Evolutionary conservation across 352 stramenopile genomes (phyloP).

Genomic region (Peronospora farinosa): DNA sequence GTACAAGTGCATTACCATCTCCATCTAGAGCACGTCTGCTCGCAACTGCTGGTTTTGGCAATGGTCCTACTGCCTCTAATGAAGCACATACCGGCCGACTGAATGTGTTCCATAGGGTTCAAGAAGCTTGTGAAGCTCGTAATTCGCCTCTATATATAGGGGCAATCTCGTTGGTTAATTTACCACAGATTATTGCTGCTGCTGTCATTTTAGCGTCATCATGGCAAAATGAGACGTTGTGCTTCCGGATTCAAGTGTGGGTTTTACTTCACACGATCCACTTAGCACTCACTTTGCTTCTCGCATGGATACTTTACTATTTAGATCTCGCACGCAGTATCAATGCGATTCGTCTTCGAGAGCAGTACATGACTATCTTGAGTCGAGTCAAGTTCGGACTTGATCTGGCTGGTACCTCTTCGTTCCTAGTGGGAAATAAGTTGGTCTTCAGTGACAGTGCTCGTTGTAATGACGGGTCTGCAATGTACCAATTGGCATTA

Average conservation of each 20-base stretch:
- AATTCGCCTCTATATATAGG: slow-evolving; percentile 78
- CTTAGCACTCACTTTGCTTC: slow-evolving; percentile 51
- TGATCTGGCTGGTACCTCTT: slow-evolving; percentile 71
- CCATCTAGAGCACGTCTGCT: slow-evolving; percentile 27
- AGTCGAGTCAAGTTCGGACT: slow-evolving; percentile 79
- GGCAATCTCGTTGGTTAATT: slow-evolving; percentile 67
- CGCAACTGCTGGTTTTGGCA: slow-evolving; percentile 22
- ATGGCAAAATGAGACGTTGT: slow-evolving; percentile 64
- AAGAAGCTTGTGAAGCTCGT: slow-evolving; percentile 69
- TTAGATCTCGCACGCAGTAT: slow-evolving; percentile 53
- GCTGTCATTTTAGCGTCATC: slow-evolving; percentile 54
- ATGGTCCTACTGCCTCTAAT: slow-evolving; percentile 29
- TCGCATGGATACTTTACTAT: slow-evolving; percentile 77
- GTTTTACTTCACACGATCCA: slow-evolving; percentile 72
- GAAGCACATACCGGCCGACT: slow-evolving; percentile 74
- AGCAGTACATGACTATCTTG: slow-evolving; percentile 61
- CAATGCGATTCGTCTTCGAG: slow-evolving; percentile 48
- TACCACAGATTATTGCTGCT: slow-evolving; percentile 64
- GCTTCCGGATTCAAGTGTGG: slow-evolving; percentile 82
- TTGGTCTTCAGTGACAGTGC: slow-evolving; percentile 83
- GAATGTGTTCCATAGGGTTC: slow-evolving; percentile 80
- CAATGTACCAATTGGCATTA: slow-evolving; percentile 79
- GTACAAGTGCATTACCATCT: slow-evolving; percentile 18
- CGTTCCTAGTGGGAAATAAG: slow-evolving; percentile 86
- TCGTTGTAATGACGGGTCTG: slow-evolving; percentile 67